phyloP scores from a whole-genome alignment of 805 yeast genomes.

The Cyberlindnera americana region DNA sequence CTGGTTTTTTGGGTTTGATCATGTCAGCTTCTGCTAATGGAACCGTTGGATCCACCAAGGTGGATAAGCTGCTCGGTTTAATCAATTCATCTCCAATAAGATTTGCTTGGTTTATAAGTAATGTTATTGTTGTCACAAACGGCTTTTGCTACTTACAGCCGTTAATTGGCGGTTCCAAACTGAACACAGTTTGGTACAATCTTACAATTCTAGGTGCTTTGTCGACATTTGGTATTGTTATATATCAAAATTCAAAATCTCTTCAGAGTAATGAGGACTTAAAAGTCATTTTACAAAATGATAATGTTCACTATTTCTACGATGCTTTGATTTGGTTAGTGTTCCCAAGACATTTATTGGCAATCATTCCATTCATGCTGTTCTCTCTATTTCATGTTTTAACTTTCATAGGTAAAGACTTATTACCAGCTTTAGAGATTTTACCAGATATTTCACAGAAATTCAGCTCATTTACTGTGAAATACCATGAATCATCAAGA shows the following conservation, averaged over 20 bases:
- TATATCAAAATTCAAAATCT: conserved; percentile 49
- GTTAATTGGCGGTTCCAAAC: conserved; percentile 29
- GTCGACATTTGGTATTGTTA: conserved; percentile 71
- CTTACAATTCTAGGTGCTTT: conserved; percentile 60
- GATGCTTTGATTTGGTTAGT: conserved; percentile 52
- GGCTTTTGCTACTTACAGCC: conserved; percentile 37
- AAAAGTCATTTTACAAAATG: conserved; percentile 46
- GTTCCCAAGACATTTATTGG: conserved; percentile 51
- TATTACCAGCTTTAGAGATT: conserved; percentile 57
- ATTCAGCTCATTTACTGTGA: conserved; percentile 44
- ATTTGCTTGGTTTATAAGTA: conserved; percentile 75
- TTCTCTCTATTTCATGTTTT: conserved; percentile 82
- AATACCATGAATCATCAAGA: conserved; percentile 58
- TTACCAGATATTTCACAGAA: conserved; percentile 24
- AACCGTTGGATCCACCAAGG: background rate
- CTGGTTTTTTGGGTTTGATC: too few species aligned
- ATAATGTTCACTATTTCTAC: conserved; percentile 68
- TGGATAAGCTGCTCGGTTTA: conserved; percentile 1
- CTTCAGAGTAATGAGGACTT: conserved; percentile 24
- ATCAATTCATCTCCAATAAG: conserved; percentile 37
- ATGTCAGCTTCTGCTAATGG: background rate
- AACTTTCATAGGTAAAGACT: conserved; percentile 58
- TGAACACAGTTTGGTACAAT: conserved; percentile 50
- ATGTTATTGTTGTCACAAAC: conserved; percentile 42
- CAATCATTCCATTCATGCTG: conserved; percentile 69